A percentile compares a stretch with the other conserved stretches of the same genome.
Evolutionary conservation across 352 stramenopile species (phyloP).

Genomic region (Globisporangium cylindrosporum): DNA sequence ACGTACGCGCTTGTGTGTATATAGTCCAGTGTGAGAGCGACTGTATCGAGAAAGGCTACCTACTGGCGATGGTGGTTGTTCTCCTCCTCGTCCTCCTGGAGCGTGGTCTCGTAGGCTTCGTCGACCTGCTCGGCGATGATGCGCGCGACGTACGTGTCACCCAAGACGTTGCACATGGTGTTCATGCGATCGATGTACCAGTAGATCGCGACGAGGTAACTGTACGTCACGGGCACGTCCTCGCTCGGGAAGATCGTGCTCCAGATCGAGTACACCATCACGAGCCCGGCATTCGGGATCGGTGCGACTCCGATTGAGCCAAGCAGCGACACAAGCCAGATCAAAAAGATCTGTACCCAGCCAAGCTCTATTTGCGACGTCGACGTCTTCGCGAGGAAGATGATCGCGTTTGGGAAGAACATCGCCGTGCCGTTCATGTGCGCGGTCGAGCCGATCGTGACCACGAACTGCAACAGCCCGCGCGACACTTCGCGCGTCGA

Average conservation of each 20-base stretch:
- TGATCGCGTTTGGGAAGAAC: conserved; percentile 62
- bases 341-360: conserved; percentile 48
- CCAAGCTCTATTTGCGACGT: conserved; percentile 35
- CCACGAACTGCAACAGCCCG: conserved; percentile 56
- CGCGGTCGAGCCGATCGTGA: conserved; percentile 65
- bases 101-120: conserved; percentile 40
- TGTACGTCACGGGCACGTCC: conserved; percentile 58
- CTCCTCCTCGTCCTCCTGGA: conserved; percentile 1
- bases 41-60: no score
- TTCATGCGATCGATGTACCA: conserved; percentile 72
- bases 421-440: conserved; percentile 82
- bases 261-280: conserved; percentile 79
- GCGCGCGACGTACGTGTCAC: conserved; percentile 64
- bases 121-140: conserved; percentile 79
- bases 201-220: conserved; percentile 70
- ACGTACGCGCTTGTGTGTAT: no score
- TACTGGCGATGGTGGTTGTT: not conserved
- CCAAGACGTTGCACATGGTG: conserved; percentile 69
- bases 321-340: conserved; percentile 60
- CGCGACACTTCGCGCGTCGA: conserved; percentile 55
- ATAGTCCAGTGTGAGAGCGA: no score
- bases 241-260: conserved; percentile 59
- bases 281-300: conserved; percentile 65
- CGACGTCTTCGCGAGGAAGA: conserved; percentile 64
- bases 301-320: conserved; percentile 58